A percentile compares a stretch with the other conserved stretches of the same genome.
Conservation (phyloP, 2,329 filamentous ascomycete species). For the Huntiella decipiens region DNA sequence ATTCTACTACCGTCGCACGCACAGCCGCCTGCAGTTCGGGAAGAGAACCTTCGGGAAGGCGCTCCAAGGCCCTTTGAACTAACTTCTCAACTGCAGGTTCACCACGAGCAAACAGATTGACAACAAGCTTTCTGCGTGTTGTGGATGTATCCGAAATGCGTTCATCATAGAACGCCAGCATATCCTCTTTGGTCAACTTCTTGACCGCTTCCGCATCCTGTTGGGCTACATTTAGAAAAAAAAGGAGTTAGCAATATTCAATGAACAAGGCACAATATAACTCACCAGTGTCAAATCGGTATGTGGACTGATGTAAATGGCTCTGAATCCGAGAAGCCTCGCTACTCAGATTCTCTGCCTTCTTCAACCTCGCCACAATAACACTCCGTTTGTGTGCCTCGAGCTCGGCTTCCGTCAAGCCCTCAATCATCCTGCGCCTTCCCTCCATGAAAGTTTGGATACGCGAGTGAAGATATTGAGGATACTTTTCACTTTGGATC, state of each 20-base stretch:
- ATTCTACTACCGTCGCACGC: constrained; percentile 8
- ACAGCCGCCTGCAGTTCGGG: constrained; percentile 13
- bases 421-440: constrained; percentile 45
- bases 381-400: constrained; percentile 81
- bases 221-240: constrained; percentile 31
- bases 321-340: constrained; percentile 61
- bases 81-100: constrained; percentile 16
- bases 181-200: constrained; percentile 55
- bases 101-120: constrained; percentile 65
- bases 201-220: constrained; percentile 60
- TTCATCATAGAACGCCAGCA: constrained; percentile 58
- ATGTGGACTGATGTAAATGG: constrained; percentile 48
- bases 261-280: constrained; percentile 11
- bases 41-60: neutral
- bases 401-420: constrained; percentile 71
- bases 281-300: constrained; percentile 74
- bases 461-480: constrained; percentile 65
- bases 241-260: neutral
- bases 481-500: constrained; percentile 79
- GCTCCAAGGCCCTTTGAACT: constrained; percentile 6
- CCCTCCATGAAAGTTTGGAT: constrained; percentile 67
- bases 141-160: constrained; percentile 59
- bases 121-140: constrained; percentile 59
- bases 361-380: constrained; percentile 72
- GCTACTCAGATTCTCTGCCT: constrained; percentile 75